A percentile compares a stretch with the other conserved stretches of the same genome.
Conservation (phyloP, 768 basidiomycete species). For the Lentinula sp. region DNA sequence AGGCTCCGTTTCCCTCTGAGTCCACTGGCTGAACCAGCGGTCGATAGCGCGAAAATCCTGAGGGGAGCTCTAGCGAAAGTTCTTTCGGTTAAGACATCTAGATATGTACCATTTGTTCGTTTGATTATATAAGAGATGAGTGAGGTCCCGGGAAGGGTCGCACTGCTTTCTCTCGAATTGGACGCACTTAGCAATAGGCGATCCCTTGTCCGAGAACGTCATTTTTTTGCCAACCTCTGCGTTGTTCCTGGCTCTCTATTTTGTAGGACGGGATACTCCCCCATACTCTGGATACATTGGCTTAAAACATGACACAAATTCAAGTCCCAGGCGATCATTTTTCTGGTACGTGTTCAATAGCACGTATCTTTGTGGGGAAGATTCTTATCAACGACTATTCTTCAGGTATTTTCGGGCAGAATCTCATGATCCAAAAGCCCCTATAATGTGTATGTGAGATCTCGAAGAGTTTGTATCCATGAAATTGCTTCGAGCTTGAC, state of each 20-base stretch:
- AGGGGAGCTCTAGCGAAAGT: no score
- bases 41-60: no score
- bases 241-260: conserved; percentile 10
- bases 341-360: neutral
- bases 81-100: no score
- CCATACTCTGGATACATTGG: conserved; percentile 24
- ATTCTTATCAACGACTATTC: conserved; percentile 10
- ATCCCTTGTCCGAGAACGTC: neutral
- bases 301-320: conserved; percentile 20
- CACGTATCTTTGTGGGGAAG: neutral
- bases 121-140: no score
- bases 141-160: no score
- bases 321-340: conserved; percentile 3
- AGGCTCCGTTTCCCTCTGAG: no score
- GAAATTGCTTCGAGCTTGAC: conserved; percentile 17
- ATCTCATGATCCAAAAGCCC: conserved; percentile 18
- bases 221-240: neutral
- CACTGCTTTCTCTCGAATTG: no score
- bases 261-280: conserved; percentile 6
- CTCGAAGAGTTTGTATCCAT: neutral
- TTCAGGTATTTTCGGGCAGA: conserved; percentile 28
- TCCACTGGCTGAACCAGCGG: no score
- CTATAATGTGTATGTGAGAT: conserved; percentile 19
- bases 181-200: neutral
- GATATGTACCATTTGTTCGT: no score